A percentile compares a stretch with the other conserved stretches of the same genome.
Conservation (phyloP, 1,139 yeast genomes). For the Saccharomyces hybrid region DNA sequence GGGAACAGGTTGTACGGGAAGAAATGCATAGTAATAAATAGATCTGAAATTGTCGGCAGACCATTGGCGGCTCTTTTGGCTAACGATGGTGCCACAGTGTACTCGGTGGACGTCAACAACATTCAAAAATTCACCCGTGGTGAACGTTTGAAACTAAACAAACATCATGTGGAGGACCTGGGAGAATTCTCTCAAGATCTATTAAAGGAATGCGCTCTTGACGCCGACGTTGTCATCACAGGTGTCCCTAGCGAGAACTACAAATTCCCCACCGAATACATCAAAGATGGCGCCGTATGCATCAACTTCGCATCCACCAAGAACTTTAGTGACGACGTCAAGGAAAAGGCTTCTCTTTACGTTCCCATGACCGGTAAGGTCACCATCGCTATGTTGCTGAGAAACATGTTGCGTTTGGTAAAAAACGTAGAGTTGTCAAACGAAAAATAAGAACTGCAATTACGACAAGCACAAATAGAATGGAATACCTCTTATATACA, state of each 20-base stretch:
- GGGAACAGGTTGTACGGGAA: conserved; percentile 93
- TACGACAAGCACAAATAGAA: neutral
- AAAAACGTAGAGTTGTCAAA: conserved; percentile 43
- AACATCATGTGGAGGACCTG: conserved; percentile 77
- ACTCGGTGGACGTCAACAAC: conserved; percentile 80
- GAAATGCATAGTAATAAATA: conserved; percentile 79
- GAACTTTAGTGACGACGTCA: conserved; percentile 70
- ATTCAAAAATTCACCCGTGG: conserved; percentile 92
- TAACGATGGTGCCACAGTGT: conserved; percentile 94
- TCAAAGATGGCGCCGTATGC: conserved; percentile 82
- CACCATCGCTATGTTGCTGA: conserved; percentile 84
- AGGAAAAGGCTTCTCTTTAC: conserved; percentile 77
- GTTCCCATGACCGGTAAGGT: conserved; percentile 96
- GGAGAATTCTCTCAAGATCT: conserved; percentile 38
- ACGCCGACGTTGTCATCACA: conserved; percentile 86
- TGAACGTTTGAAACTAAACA: conserved; percentile 71
- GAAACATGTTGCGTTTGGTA: conserved; percentile 76
- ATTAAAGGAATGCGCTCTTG: conserved; percentile 58
- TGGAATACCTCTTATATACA: neutral
- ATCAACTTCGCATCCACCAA: conserved; percentile 84
- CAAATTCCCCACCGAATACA: conserved; percentile 75
- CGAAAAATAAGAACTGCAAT: conserved; percentile 1
- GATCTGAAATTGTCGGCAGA: conserved; percentile 94
- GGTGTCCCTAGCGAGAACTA: conserved; percentile 84
- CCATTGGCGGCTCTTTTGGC: conserved; percentile 94